phyloP scores from a whole-genome alignment of 2,329 filamentous ascomycete species.

The Stagonosporopsis chrysanthemi region DNA sequence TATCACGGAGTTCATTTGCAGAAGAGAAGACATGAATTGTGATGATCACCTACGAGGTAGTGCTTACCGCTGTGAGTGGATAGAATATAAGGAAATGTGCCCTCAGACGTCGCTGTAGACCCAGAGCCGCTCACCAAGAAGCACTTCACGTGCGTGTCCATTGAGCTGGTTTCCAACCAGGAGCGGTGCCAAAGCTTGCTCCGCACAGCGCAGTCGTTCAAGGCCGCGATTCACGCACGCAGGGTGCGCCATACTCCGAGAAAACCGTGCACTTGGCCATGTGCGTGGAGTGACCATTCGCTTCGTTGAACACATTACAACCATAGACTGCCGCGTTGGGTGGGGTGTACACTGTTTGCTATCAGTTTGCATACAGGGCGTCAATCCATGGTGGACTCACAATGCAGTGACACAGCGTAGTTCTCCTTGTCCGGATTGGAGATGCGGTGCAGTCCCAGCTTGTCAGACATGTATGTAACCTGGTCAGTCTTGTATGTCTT shows the following conservation, averaged over 20 bases:
- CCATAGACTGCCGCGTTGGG: slow-evolving; percentile 86
- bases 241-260: slow-evolving; percentile 42
- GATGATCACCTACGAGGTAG: background rate
- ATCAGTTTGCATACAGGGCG: background rate
- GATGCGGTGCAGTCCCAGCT: slow-evolving; percentile 85
- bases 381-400: slow-evolving; percentile 50
- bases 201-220: background rate
- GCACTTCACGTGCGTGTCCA: background rate
- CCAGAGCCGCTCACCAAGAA: background rate
- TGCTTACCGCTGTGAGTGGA: background rate
- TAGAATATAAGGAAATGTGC: background rate
- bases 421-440: slow-evolving; percentile 74
- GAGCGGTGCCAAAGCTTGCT: background rate
- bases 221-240: slow-evolving; percentile 7
- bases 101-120: background rate
- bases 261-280: slow-evolving; percentile 41
- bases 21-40: background rate
- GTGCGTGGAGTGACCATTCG: slow-evolving; percentile 64
- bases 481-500: slow-evolving; percentile 73
- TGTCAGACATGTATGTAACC: slow-evolving; percentile 89
- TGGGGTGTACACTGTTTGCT: slow-evolving; percentile 73
- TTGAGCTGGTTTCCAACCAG: background rate
- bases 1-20: too few relatives aligned
- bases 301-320: slow-evolving; percentile 80
- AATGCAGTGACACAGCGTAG: slow-evolving; percentile 84